Evolutionary conservation across 1,139 yeast species (phyloP), one percentile per base, ranked within the genome.

Genomic region (Suzukiozyma palmioleophila): DNA sequence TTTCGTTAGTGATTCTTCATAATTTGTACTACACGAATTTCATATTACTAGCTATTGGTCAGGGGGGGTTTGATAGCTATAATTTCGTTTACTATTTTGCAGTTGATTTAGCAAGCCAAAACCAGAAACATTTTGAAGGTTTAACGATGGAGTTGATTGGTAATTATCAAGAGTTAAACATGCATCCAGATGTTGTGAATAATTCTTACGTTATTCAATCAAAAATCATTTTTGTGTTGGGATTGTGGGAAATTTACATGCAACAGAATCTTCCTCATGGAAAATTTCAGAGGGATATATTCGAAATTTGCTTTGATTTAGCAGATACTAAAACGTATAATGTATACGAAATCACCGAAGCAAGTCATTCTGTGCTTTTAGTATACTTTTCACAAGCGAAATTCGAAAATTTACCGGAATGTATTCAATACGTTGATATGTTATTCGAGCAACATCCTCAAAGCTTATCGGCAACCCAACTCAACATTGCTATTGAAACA

Each of bases 61-160:
- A 76, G 31, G 84, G 86, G 1, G 88, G 88, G 1, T 84, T 84
- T 54, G 84, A 81, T 39, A 70, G 78, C 15, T 84, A 79, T 54
- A 81, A 81, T 49, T 83, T 80, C 54, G 79, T 81, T n/a, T 76
- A 77, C 48, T 66, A 73, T 36, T 59, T 79, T 3, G 57, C 78
- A 13, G 44, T 77, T 6, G 86, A 81, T 40, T 39, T 64, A 50
- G 70, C 53, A 44, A 45, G 52, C 10, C 12, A 42, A 3, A 61
- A 46, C 51, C 59, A 34, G n/a, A 40, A 12, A 14, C 51, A 40
- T 36, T 64, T 73, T 24, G 77, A 75, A 43, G 47, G 52, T 3
- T 52, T 75, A 29, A 62, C 78, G 3, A 50, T 62, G 45, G 54
- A 51, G 21, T 56, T 78, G 48, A 59, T 79, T 5, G 69, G 73